A percentile compares a stretch with the other conserved stretches of the same genome.
Conservation (phyloP, 495 filamentous ascomycete genomes). For the Apodospora peruviana region DNA sequence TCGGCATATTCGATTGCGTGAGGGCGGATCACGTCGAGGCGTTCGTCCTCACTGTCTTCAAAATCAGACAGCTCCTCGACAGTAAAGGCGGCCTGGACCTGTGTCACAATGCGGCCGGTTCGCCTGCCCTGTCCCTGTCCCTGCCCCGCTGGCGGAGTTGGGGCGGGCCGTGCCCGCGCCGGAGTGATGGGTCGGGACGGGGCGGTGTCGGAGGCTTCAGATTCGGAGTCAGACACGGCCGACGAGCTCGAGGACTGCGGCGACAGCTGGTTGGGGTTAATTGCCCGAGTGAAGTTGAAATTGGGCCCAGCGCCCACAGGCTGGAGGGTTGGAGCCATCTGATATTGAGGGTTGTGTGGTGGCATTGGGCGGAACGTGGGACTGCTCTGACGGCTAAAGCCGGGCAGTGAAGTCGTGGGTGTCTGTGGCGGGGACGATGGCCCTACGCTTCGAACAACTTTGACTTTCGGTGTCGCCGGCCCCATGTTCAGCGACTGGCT, state of each 20-base stretch:
- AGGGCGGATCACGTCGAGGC: slow-evolving; percentile 32
- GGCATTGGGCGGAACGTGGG: slow-evolving; percentile 21
- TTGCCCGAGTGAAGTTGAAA: slow-evolving; percentile 34
- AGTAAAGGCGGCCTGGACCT: slow-evolving; percentile 25
- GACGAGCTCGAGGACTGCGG: slow-evolving; percentile 43
- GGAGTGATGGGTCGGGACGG: slow-evolving; percentile 29
- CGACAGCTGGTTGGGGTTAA: slow-evolving; percentile 43
- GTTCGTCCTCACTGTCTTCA: slow-evolving; percentile 33
- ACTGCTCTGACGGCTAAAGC: slow-evolving; percentile 29
- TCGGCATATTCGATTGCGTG: slow-evolving; percentile 40
- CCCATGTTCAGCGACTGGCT: no score
- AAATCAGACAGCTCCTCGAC: slow-evolving; percentile 44
- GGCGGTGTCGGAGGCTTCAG: slow-evolving; percentile 22
- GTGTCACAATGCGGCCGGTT: slow-evolving; percentile 24
- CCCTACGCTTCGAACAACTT: slow-evolving; percentile 39
- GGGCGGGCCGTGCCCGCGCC: slow-evolving; percentile 20
- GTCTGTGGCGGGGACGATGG: slow-evolving; percentile 52
- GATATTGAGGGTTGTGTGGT: slow-evolving; percentile 18
- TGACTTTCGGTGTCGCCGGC: slow-evolving; percentile 40
- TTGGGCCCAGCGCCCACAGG: slow-evolving; percentile 35
- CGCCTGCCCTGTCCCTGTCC: slow-evolving; percentile 17
- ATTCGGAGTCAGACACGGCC: slow-evolving; percentile 20
- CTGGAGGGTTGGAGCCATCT: slow-evolving; percentile 32
- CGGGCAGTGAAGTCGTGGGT: slow-evolving; percentile 39
- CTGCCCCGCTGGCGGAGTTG: slow-evolving; percentile 13